These are phyloP conservation scores for Avena eriantha DNA, from an alignment of 176 grass and related monocot species.

Conservation along the genomic window DNA sequence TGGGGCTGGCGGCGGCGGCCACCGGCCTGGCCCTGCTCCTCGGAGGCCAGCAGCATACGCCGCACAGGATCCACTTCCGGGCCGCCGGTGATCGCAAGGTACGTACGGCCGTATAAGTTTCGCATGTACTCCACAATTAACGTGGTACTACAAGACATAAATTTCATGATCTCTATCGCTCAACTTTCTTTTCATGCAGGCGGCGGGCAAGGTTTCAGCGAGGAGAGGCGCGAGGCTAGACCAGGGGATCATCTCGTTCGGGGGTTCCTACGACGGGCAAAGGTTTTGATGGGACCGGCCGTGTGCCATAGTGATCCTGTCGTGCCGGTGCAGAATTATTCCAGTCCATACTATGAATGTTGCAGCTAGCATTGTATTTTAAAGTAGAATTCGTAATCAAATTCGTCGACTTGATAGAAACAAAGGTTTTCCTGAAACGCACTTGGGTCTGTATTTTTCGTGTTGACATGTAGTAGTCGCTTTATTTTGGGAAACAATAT, in stretches of 20 bases:
- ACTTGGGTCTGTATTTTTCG: background rate
- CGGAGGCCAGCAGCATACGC: background rate
- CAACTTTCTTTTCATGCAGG: background rate
- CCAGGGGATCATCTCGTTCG: constrained; percentile 9
- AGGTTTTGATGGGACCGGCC: background rate
- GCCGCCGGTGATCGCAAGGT: background rate
- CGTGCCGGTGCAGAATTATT: background rate
- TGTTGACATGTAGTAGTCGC: background rate
- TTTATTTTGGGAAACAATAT: too few species aligned
- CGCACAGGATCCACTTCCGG: background rate
- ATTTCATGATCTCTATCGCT: background rate
- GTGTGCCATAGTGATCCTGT: background rate
- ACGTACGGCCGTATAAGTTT: background rate
- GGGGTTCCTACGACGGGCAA: background rate
- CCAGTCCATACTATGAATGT: background rate
- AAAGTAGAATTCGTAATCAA: background rate
- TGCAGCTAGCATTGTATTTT: background rate
- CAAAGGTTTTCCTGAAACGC: background rate
- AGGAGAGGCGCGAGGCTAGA: background rate
- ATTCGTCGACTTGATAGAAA: constrained; percentile 1
- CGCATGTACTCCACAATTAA: too few species aligned
- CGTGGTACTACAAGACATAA: too few species aligned
- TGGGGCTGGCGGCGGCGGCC: background rate
- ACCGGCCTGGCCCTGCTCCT: background rate
- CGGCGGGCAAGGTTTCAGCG: constrained; percentile 7